These are phyloP conservation scores for Salix dunnii DNA, from an alignment of 345 rosid species.

Conservation along the genomic window DNA sequence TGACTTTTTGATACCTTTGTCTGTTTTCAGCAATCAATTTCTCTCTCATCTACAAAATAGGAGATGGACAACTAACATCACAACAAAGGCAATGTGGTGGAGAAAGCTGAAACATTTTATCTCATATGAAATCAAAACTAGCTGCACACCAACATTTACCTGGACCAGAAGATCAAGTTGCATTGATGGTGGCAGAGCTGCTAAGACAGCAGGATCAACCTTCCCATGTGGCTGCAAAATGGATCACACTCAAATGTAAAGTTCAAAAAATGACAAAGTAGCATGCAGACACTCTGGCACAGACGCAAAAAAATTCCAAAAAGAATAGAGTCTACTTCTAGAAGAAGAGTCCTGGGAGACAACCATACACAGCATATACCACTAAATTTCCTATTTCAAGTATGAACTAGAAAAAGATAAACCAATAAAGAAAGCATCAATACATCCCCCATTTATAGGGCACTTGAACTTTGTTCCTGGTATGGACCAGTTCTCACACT, in stretches of 20 bases:
- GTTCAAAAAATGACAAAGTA: background rate
- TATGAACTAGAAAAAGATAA: too few species aligned
- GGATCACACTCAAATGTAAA: background rate
- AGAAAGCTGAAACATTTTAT: slow-evolving; percentile 9
- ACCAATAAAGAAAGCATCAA: too few species aligned
- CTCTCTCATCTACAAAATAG: slow-evolving; percentile 77
- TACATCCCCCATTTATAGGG: too few species aligned
- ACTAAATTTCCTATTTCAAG: too few species aligned
- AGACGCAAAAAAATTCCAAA: background rate
- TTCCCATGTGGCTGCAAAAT: slow-evolving; percentile 56
- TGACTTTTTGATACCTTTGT: slow-evolving; percentile 89
- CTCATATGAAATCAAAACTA: slow-evolving; percentile 12
- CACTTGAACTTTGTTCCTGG: too few species aligned
- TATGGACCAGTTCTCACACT: too few species aligned
- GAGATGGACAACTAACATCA: slow-evolving; percentile 10
- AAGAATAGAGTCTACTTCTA: background rate
- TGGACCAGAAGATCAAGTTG: slow-evolving; percentile 88
- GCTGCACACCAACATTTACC: slow-evolving; percentile 31
- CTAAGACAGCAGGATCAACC: slow-evolving; percentile 80
- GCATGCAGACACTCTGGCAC: background rate
- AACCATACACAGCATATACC: too few species aligned
- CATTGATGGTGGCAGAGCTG: slow-evolving; percentile 89
- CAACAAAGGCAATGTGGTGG: background rate
- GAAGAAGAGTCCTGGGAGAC: background rate
- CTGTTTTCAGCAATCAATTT: slow-evolving; percentile 92